Evolutionary conservation across 257 asterid genomes (phyloP).

Genomic region (Scutellaria barbata): DNA sequence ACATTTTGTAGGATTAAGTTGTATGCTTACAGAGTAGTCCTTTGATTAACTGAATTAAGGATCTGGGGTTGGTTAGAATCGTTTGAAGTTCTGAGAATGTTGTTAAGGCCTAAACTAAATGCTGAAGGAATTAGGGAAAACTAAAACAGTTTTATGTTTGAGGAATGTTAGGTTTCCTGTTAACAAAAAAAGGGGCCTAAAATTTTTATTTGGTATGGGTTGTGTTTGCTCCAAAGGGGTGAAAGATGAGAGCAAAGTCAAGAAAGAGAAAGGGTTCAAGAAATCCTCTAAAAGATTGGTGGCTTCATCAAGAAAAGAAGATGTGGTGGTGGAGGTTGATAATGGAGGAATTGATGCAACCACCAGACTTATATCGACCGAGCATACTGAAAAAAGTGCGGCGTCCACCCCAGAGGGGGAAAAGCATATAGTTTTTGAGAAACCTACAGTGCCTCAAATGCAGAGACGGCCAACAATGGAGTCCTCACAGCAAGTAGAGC

Average conservation of each 20-base stretch:
- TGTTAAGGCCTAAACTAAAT: slow-evolving; percentile 40
- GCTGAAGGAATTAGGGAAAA: slow-evolving; percentile 49
- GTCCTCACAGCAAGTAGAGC: slow-evolving; percentile 38
- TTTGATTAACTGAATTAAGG: slow-evolving; percentile 25
- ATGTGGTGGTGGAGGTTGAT: slow-evolving; percentile 60
- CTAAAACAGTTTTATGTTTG: slow-evolving; percentile 44
- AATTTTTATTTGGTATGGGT: slow-evolving; percentile 59
- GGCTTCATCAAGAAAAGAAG: slow-evolving; percentile 59
- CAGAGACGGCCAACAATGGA: slow-evolving; percentile 37
- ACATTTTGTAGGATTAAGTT: slow-evolving; percentile 21
- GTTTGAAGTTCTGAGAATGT: slow-evolving; percentile 48
- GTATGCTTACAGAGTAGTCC: slow-evolving; percentile 11
- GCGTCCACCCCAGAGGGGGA: slow-evolving; percentile 69
- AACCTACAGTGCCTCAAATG: slow-evolving; percentile 42
- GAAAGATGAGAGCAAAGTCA: slow-evolving; percentile 46
- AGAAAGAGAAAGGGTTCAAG: slow-evolving; percentile 57
- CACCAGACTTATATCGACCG: slow-evolving; percentile 59
- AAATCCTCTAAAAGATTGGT: slow-evolving; percentile 55
- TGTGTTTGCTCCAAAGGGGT: slow-evolving; percentile 83
- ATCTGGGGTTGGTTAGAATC: slow-evolving; percentile 29
- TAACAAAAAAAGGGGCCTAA: slow-evolving; percentile 53
- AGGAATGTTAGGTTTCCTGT: slow-evolving; percentile 54
- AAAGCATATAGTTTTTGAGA: slow-evolving; percentile 48
- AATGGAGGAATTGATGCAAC: slow-evolving; percentile 67
- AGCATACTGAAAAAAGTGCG: slow-evolving; percentile 59